Evolutionary conservation across 768 basidiomycete species (phyloP).

Genomic region (Brasilioporus rufonigricans): DNA sequence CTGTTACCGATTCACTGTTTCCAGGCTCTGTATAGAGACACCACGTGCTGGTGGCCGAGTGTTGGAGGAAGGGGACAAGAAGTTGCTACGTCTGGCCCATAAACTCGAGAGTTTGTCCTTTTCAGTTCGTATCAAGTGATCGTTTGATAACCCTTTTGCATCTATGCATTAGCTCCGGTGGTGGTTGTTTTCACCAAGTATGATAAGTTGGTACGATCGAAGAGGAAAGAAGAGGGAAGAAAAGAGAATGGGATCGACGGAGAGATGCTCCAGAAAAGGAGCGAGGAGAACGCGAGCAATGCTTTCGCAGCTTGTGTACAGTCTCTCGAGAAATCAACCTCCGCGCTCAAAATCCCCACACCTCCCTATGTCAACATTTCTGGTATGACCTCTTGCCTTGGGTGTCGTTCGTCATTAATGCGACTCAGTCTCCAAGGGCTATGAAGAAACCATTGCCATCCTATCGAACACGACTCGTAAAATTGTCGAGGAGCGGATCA

Average conservation of each 20-base stretch:
- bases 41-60: conserved; percentile 6
- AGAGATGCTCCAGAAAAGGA: neutral
- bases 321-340: neutral
- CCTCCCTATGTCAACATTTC: neutral
- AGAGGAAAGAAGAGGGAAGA: neutral
- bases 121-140: neutral
- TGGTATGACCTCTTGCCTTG: neutral
- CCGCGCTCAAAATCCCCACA: neutral
- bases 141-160: neutral
- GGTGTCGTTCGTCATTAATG: neutral
- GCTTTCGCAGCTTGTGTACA: neutral
- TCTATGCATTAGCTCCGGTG: neutral
- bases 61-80: conserved; percentile 6
- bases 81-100: neutral
- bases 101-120: neutral
- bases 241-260: neutral
- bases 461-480: neutral
- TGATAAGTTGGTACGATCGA: conserved; percentile 1
- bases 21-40: conserved; percentile 8
- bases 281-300: neutral
- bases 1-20: neutral
- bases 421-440: neutral
- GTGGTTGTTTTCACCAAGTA: conserved; percentile 10
- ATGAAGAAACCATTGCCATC: neutral
- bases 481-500: neutral